Conservation (phyloP, 495 filamentous ascomycete genomes). For the Pseudomonodictys pantanalensis region DNA sequence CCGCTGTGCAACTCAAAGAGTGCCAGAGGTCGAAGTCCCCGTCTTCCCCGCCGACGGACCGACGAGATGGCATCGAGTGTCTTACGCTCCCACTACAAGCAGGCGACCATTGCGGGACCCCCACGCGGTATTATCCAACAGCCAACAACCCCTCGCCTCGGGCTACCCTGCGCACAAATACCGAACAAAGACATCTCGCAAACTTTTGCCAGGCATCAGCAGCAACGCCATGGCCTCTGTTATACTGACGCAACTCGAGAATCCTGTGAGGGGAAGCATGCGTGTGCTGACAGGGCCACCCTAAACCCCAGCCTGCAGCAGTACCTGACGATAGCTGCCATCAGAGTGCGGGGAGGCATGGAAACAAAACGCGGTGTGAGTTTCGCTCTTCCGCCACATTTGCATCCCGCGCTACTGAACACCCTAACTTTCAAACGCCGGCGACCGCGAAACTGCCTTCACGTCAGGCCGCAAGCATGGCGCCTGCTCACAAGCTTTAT, state of each 20-base stretch:
- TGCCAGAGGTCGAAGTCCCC: too few relatives aligned
- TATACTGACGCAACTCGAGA: too few relatives aligned
- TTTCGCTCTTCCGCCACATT: conserved; percentile 12
- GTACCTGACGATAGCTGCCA: conserved; percentile 27
- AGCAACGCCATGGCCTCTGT: too few relatives aligned
- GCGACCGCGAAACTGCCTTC: not conserved
- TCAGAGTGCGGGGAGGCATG: conserved; percentile 30
- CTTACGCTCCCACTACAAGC: too few relatives aligned
- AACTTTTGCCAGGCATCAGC: too few relatives aligned
- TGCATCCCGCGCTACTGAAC: conserved; percentile 24
- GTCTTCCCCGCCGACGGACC: too few relatives aligned
- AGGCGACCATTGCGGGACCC: too few relatives aligned
- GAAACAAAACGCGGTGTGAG: conserved; percentile 11
- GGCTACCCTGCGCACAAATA: too few relatives aligned
- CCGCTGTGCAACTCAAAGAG: too few relatives aligned
- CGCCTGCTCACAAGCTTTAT: not conserved
- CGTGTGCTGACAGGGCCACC: conserved; percentile 18
- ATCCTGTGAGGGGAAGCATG: conserved; percentile 12
- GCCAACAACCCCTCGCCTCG: not conserved
- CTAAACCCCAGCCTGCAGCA: conserved; percentile 5
- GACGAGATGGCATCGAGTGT: too few relatives aligned
- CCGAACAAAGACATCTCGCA: too few relatives aligned
- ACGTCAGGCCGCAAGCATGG: not conserved
- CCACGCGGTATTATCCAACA: conserved; percentile 34
- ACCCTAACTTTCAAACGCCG: conserved; percentile 27